Evolutionary conservation across 164 flowering plant species (phyloP), one percentile per base, ranked within the genome.

Genomic region (Chimonanthus praecox): DNA sequence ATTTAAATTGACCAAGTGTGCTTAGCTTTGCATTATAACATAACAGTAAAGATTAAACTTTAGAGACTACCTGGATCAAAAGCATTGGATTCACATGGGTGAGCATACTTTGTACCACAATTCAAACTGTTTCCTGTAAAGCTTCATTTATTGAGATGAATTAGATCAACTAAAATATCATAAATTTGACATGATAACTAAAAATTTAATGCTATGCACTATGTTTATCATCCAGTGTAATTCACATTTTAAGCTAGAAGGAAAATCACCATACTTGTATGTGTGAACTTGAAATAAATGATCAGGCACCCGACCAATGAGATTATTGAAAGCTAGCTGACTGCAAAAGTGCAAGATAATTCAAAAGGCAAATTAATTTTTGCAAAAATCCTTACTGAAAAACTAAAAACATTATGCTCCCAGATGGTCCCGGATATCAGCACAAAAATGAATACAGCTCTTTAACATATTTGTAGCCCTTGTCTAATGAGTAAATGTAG

Each of bases 51-150:
- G 9, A 47, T 10, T 13, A 33, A 33, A 33, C 0, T 33, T 33
- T 33, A 33, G 48, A 20, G 20, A 7, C 68, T 83, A 95, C 99
- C 96, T 80, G 84, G 54, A 80, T 71, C 71, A 70, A 63, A 65
- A 69, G 69, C 68, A 73, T 21, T 61, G 73, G 88, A 83, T 54
- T 45, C 92, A 85, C 99, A 95, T 44, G 47, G 81, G 49, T 79
- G 85, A 9, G 70, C 44, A 67, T 21, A 54, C 67, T 78, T 85
- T 51, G 64, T 11, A 60, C 91, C 92, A 80, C 99, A 95, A 67
- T 84, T 84, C 80, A 95, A 83, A 6, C 73, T 75, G 80, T 92
- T 95, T 68, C 89, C 96, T 60, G 94, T 78, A 74, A 90, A 89
- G 82, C 99, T 94, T 87, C 64, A 81, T 78, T 5, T 71, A 77